Conservation (phyloP, 257 asterid species). For the Solanum medicagineum region DNA sequence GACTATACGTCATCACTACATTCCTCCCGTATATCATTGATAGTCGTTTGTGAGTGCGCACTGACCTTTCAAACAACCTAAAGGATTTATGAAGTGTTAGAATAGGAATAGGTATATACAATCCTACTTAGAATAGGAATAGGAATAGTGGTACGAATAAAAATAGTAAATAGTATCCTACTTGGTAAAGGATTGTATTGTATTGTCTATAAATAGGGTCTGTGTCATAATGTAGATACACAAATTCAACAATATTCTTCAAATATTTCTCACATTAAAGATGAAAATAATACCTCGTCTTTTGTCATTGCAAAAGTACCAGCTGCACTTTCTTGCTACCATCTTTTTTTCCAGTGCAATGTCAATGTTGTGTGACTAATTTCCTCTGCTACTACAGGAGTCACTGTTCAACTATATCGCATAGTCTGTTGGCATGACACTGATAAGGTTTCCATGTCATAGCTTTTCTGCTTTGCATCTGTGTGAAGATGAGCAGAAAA, state of each 20-base stretch:
- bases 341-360: background rate
- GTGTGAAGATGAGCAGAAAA: background rate
- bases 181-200: too few species aligned
- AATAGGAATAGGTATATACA: too few species aligned
- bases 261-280: too few species aligned
- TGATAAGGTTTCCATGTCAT: background rate
- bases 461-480: background rate
- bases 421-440: background rate
- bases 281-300: background rate
- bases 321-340: background rate
- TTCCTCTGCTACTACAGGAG: background rate
- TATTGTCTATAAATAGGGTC: too few species aligned
- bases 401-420: background rate
- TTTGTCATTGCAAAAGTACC: background rate
- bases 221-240: too few species aligned
- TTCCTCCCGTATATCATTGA: background rate
- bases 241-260: too few species aligned
- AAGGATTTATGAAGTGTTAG: background rate
- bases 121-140: too few species aligned
- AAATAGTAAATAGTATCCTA: too few species aligned
- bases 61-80: background rate
- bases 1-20: background rate
- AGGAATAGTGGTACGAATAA: too few species aligned
- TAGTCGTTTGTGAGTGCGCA: too few species aligned
- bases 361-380: background rate